Conservation (phyloP, 495 filamentous ascomycete genomes). For the Penicillium canariense region DNA sequence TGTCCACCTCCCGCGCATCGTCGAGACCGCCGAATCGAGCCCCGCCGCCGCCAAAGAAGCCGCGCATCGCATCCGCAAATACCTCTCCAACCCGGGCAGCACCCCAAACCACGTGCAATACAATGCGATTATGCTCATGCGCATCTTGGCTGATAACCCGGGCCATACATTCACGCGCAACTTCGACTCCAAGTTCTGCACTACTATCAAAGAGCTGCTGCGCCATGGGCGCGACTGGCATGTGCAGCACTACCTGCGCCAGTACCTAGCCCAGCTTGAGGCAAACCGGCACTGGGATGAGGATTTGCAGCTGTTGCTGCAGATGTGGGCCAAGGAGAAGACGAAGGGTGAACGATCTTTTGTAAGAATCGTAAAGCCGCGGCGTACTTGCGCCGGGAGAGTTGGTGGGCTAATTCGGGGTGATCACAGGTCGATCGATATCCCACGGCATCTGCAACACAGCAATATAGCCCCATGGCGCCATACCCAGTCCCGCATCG, state of each 20-base stretch:
- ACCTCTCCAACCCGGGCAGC: conserved; percentile 66
- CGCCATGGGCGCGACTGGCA: conserved; percentile 66
- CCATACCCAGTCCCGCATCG: conserved; percentile 26
- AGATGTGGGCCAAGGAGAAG: conserved; percentile 92
- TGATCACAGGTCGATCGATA: conserved; percentile 8
- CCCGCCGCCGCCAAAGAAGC: conserved; percentile 78
- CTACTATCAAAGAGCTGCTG: conserved; percentile 72
- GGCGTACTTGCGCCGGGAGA: neutral
- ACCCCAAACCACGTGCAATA: conserved; percentile 73
- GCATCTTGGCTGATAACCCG: conserved; percentile 91
- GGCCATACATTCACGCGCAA: conserved; percentile 85
- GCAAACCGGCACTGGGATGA: conserved; percentile 66
- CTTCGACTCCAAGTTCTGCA: conserved; percentile 76
- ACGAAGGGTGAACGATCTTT: conserved; percentile 24
- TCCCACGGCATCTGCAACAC: neutral
- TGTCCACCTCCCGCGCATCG: conserved; percentile 88
- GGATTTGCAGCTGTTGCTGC: conserved; percentile 60
- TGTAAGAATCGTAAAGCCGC: conserved; percentile 10
- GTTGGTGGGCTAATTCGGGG: neutral
- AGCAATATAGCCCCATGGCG: neutral
- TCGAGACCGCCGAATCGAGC: conserved; percentile 91
- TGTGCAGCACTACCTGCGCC: conserved; percentile 78
- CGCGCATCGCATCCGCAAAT: conserved; percentile 75
- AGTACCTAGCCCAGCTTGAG: conserved; percentile 79
- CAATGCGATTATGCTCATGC: conserved; percentile 93